Conservation (phyloP, 2,329 filamentous ascomycete species). For the Monosporascus sp. region DNA sequence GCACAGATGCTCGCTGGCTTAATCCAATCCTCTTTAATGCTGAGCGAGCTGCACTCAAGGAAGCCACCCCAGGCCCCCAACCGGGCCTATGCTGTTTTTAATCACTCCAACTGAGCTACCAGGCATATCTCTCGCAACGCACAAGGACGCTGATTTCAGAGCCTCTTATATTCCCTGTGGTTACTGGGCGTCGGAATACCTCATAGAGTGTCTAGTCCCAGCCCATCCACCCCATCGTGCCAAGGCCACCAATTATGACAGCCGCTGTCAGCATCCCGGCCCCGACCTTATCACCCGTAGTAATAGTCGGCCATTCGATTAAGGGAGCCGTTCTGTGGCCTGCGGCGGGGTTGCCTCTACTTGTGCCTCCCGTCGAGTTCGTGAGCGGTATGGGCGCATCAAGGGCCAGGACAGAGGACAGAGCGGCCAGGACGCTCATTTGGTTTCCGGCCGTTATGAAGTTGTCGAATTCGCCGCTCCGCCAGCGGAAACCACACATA, state of each 20-base stretch:
- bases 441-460: slow-evolving; percentile 43
- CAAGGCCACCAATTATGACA: slow-evolving; percentile 6
- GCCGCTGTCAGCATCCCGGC: slow-evolving; percentile 21
- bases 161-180: no score
- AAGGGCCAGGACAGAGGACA: slow-evolving; percentile 35
- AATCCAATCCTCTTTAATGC: no score
- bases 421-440: slow-evolving; percentile 42
- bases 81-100: no score
- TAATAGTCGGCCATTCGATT: slow-evolving; percentile 8
- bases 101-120: no score
- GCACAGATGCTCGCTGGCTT: no score
- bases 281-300: slow-evolving; percentile 21
- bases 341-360: slow-evolving; percentile 20
- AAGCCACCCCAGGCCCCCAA: no score
- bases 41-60: no score
- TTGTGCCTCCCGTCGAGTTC: slow-evolving; percentile 36
- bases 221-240: background rate
- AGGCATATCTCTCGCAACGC: no score
- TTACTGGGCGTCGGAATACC: no score
- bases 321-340: slow-evolving; percentile 6
- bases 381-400: slow-evolving; percentile 28
- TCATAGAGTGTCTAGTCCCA: background rate
- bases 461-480: slow-evolving; percentile 37
- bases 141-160: no score
- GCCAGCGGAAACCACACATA: slow-evolving; percentile 47